Evolutionary conservation across 1,139 yeast genomes (phyloP), one percentile per base, ranked within the genome.

Genomic region (Yamadazyma siamensis): DNA sequence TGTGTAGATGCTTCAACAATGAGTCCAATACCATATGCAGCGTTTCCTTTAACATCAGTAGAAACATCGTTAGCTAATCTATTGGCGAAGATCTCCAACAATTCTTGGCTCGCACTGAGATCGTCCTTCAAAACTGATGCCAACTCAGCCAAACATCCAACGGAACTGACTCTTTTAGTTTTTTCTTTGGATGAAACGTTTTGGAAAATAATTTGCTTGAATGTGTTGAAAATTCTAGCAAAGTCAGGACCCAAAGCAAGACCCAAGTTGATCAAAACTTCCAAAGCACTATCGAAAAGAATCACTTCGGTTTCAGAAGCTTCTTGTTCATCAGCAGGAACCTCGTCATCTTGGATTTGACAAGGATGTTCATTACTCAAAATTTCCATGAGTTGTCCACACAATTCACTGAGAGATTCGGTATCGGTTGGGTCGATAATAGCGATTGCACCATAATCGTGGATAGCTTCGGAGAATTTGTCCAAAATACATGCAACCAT

Each of bases 11-110:
- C 70, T 60, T 78, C 81, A 42, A 88, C 68, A 39, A 88, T 63
- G 42, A 88, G 64, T 44, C 98, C 99, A 44, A 86, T 77, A 69
- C 97, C 98, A 54, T 87, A 91, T 12, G 97, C 96, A 34, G 97
- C 94, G 50, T 88, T 86, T 47, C 96, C 91, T 63, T 91, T 82
- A 35, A 88, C 97, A 54, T 88, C 96, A 45, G 84, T 71, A 16
- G 94, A 82, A 49, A 79, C 75, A 59, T 91, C 98, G 43, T 73
- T 71, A 39, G 80, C 67, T 41, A 91, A 71, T 47, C 84, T 80
- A 39, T 75, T 73, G 34, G 75, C 67, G 52, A 91, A 80, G 15
- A 81, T 67, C 52, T 80, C 77, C 49, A 88, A 64, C 49, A 91
- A 68, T 46, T 83, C 86, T 43, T 76, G 75, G 29, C 81, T 64